These are phyloP conservation scores for Candida jianshihensis DNA, from an alignment of 805 yeast genomes.

Conservation along the genomic window DNA sequence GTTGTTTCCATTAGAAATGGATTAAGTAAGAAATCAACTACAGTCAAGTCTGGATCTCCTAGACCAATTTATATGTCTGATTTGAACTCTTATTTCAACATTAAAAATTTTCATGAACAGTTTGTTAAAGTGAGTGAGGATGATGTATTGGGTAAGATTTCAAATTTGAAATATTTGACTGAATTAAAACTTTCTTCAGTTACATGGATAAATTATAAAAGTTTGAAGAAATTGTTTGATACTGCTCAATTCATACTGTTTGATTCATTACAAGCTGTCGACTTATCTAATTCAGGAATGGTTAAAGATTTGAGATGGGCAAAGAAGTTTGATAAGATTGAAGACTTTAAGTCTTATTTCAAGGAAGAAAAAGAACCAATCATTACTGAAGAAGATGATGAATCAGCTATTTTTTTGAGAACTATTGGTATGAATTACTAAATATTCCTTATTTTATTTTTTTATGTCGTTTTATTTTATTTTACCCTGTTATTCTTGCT, in stretches of 20 bases:
- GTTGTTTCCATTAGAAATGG: neutral
- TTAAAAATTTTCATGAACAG: slow-evolving; percentile 14
- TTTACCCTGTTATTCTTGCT: neutral
- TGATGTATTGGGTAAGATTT: slow-evolving; percentile 23
- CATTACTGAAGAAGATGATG: slow-evolving; percentile 3
- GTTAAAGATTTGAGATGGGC: slow-evolving; percentile 41
- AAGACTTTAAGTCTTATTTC: slow-evolving; percentile 14
- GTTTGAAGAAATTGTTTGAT: slow-evolving; percentile 25
- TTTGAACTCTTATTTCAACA: slow-evolving; percentile 19
- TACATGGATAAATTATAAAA: slow-evolving; percentile 40
- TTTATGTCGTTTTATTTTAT: neutral
- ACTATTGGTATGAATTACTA: slow-evolving; percentile 21
- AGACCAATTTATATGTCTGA: slow-evolving; percentile 13
- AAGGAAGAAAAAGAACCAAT: slow-evolving; percentile 10
- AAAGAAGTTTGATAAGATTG: slow-evolving; percentile 6
- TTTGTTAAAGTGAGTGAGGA: slow-evolving; percentile 16
- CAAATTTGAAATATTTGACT: slow-evolving; percentile 30
- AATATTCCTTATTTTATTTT: neutral
- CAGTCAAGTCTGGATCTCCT: neutral
- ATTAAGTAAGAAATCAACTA: neutral
- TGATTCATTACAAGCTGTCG: slow-evolving; percentile 20
- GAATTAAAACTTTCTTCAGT: slow-evolving; percentile 30
- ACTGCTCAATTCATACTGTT: slow-evolving; percentile 15
- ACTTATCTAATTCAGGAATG: slow-evolving; percentile 46
- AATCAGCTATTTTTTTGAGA: slow-evolving; percentile 7